phyloP scores from a whole-genome alignment of 2,329 filamentous ascomycete species.

The Boeremia exigua region DNA sequence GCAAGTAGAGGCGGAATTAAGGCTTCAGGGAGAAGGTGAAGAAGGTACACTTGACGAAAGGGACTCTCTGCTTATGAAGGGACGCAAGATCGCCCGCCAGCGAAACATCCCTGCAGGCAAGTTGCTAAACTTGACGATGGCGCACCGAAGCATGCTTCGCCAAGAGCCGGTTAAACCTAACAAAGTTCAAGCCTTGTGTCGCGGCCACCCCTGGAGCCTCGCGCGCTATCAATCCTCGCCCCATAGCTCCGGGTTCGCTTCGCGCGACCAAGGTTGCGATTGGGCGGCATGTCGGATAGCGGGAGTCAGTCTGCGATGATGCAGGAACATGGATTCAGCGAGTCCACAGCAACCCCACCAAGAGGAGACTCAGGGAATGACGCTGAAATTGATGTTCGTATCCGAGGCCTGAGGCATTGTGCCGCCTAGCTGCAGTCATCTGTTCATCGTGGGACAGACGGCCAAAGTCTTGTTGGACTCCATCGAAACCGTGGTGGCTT shows the following conservation, averaged over 20 bases:
- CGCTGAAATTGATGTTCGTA: constrained; percentile 13
- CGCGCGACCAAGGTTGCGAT: constrained; percentile 11
- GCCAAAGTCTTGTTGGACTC: neutral
- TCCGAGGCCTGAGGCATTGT: constrained; percentile 1
- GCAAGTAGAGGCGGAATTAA: constrained; percentile 24
- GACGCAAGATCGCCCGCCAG: constrained; percentile 23
- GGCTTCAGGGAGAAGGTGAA: constrained; percentile 25
- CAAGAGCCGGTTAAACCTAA: constrained; percentile 19
- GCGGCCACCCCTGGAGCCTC: constrained; percentile 17
- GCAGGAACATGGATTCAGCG: constrained; percentile 21
- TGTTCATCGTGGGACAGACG: constrained; percentile 1
- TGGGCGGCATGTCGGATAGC: constrained; percentile 12
- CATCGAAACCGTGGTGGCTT: constrained; percentile 28
- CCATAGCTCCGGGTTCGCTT: constrained; percentile 27
- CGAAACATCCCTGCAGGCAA: constrained; percentile 20
- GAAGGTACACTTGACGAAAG: constrained; percentile 13
- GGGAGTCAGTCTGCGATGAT: constrained; percentile 19
- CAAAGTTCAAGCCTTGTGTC: constrained; percentile 19
- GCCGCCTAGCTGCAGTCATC: neutral
- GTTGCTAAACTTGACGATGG: constrained; percentile 33
- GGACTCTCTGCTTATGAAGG: constrained; percentile 29
- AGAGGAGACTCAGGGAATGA: constrained; percentile 4
- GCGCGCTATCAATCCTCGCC: constrained; percentile 17
- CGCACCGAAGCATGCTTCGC: constrained; percentile 19
- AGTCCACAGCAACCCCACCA: constrained; percentile 6